phyloP scores from a whole-genome alignment of 768 basidiomycete species.

The Vishniacozyma victoriae region DNA sequence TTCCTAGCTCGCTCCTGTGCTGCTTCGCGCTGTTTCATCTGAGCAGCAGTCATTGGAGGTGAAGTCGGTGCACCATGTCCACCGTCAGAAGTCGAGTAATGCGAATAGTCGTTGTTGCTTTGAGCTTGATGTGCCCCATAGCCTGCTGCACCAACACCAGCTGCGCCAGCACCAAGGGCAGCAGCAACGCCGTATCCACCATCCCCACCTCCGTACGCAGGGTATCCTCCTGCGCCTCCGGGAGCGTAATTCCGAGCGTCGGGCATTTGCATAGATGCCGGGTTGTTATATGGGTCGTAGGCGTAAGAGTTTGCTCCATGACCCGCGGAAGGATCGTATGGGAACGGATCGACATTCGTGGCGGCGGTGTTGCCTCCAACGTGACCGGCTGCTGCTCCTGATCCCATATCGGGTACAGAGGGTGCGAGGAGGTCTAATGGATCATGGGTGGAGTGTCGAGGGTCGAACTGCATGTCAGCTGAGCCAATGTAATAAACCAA shows the following conservation, averaged over 20 bases:
- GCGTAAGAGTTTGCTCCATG: background rate
- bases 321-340: constrained; percentile 13
- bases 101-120: constrained; percentile 1
- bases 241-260: constrained; percentile 27
- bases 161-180: constrained; percentile 10
- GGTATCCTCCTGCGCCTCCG: constrained; percentile 12
- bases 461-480: constrained; percentile 27
- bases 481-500: background rate
- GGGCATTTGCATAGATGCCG: constrained; percentile 35
- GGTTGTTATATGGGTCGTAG: constrained; percentile 27
- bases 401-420: constrained; percentile 25
- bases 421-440: constrained; percentile 38
- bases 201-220: constrained; percentile 21
- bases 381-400: constrained; percentile 5
- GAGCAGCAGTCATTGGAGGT: constrained; percentile 17
- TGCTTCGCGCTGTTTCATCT: constrained; percentile 27
- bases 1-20: constrained; percentile 2
- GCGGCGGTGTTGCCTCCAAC: background rate
- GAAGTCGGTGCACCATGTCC: constrained; percentile 7
- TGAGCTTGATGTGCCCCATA: constrained; percentile 9
- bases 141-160: constrained; percentile 19
- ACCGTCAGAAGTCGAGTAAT: background rate
- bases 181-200: constrained; percentile 37
- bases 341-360: constrained; percentile 35
- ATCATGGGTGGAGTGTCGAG: constrained; percentile 33